Conservation (phyloP, 1,284 basidiomycete species). For the Limonomyces culmigenus region DNA sequence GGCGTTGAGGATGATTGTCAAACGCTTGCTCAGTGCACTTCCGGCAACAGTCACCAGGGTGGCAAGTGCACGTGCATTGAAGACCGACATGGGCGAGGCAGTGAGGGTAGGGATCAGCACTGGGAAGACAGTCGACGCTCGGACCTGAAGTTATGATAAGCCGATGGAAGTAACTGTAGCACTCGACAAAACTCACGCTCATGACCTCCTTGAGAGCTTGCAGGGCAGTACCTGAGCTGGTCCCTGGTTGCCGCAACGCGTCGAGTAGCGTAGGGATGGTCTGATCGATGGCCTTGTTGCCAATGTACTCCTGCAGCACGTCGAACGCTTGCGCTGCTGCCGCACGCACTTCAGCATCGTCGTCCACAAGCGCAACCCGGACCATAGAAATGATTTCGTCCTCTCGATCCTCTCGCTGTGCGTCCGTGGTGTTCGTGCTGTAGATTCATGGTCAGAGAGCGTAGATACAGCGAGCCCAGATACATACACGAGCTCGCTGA, state of each 20-base stretch:
- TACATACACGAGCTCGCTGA: slow-evolving; percentile 78
- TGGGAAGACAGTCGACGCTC: slow-evolving; percentile 91
- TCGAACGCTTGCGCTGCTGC: slow-evolving; percentile 95
- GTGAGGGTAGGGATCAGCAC: slow-evolving; percentile 93
- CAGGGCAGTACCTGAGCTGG: slow-evolving; percentile 87
- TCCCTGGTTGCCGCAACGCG: slow-evolving; percentile 82
- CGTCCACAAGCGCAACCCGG: slow-evolving; percentile 77
- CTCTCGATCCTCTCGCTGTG: slow-evolving; percentile 82
- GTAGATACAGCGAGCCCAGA: background rate
- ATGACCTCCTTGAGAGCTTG: slow-evolving; percentile 90
- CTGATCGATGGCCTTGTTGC: slow-evolving; percentile 86
- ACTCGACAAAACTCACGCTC: slow-evolving; percentile 38
- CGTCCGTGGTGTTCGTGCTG: slow-evolving; percentile 74
- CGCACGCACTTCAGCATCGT: slow-evolving; percentile 72
- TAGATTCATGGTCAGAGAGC: background rate
- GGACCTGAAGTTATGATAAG: slow-evolving; percentile 35
- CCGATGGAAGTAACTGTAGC: slow-evolving; percentile 2
- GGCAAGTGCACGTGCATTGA: slow-evolving; percentile 89
- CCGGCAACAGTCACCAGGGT: slow-evolving; percentile 91
- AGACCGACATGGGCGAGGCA: slow-evolving; percentile 79
- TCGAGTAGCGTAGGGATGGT: slow-evolving; percentile 92
- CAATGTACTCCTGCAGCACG: slow-evolving; percentile 78
- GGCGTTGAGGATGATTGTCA: slow-evolving; percentile 62
- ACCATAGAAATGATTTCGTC: slow-evolving; percentile 81
- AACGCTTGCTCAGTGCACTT: slow-evolving; percentile 68